Percentiles rank a stretch among this genome's conserved stretches.
Conservation (phyloP, 2,329 filamentous ascomycete species). For the Colletotrichum navitas region DNA sequence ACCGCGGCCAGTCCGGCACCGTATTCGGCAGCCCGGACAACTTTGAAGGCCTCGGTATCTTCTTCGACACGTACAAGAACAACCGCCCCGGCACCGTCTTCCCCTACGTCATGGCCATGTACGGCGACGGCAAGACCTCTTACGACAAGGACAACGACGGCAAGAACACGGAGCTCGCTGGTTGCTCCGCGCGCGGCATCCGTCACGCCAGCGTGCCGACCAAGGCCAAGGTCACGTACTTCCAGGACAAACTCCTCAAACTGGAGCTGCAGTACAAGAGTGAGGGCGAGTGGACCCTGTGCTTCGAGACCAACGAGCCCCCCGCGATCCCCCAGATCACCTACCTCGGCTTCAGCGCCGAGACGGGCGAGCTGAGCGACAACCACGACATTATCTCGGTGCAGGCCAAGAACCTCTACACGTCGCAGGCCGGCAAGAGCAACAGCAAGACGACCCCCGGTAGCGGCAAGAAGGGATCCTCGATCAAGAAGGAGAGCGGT, state of each 20-base stretch:
- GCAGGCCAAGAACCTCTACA: constrained; percentile 89
- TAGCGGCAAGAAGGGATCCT: constrained; percentile 44
- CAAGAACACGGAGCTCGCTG: constrained; percentile 91
- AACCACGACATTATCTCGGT: constrained; percentile 97
- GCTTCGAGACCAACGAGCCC: constrained; percentile 81
- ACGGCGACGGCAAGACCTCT: constrained; percentile 86
- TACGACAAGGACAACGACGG: constrained; percentile 97
- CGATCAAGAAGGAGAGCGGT: constrained; percentile 58
- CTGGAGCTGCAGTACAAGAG: constrained; percentile 95
- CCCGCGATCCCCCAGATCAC: constrained; percentile 83
- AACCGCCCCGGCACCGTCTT: constrained; percentile 96
- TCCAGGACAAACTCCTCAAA: constrained; percentile 92
- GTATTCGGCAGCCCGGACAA: constrained; percentile 91
- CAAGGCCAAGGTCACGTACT: constrained; percentile 91
- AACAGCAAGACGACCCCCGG: constrained; percentile 49
- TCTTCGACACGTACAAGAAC: constrained; percentile 99
- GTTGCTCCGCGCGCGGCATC: constrained; percentile 93
- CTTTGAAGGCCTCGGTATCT: constrained; percentile 95
- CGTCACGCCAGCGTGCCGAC: constrained; percentile 84
- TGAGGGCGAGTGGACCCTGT: constrained; percentile 88
- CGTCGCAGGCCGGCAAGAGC: constrained; percentile 56
- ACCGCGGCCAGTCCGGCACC: constrained; percentile 81
- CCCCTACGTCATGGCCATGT: constrained; percentile 98
- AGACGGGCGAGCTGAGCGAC: constrained; percentile 96
- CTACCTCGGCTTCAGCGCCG: constrained; percentile 83